These are phyloP conservation scores for Leccinum huronense DNA, from an alignment of 1,284 basidiomycete species.

Conservation along the genomic window DNA sequence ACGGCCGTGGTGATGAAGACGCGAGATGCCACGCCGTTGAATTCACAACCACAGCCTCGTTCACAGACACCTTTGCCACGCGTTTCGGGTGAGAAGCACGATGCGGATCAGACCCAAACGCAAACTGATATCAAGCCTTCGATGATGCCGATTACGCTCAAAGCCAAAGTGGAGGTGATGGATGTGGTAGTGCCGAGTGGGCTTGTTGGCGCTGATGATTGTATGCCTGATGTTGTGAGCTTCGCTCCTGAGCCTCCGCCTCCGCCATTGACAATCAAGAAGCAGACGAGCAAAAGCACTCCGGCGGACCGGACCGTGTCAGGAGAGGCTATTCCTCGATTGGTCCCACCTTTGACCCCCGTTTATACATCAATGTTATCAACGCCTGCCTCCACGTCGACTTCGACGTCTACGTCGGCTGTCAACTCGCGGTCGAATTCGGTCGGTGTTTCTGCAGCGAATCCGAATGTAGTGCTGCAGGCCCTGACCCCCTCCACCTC, in stretches of 20 bases:
- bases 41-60: slow-evolving; percentile 4
- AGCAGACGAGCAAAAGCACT: slow-evolving; percentile 19
- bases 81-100: slow-evolving; percentile 7
- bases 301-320: slow-evolving; percentile 9
- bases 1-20: neutral
- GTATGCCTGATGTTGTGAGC: slow-evolving; percentile 28
- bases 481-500: neutral
- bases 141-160: slow-evolving; percentile 18
- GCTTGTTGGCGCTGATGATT: slow-evolving; percentile 22
- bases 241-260: slow-evolving; percentile 35
- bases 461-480: slow-evolving; percentile 3
- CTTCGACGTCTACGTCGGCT: slow-evolving; percentile 27
- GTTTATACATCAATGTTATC: slow-evolving; percentile 8
- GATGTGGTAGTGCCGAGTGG: slow-evolving; percentile 29
- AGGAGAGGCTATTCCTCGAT: slow-evolving; percentile 2
- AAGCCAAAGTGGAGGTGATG: slow-evolving; percentile 36
- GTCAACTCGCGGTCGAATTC: slow-evolving; percentile 34
- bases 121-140: slow-evolving; percentile 8
- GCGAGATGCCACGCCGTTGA: slow-evolving; percentile 1
- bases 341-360: neutral
- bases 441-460: slow-evolving; percentile 17
- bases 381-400: slow-evolving; percentile 21
- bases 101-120: slow-evolving; percentile 13
- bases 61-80: slow-evolving; percentile 6
- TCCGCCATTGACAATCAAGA: slow-evolving; percentile 32